Percentiles rank a stretch among this genome's conserved stretches.
Conservation (phyloP, 1,284 basidiomycete genomes). For the Somion occarium region DNA sequence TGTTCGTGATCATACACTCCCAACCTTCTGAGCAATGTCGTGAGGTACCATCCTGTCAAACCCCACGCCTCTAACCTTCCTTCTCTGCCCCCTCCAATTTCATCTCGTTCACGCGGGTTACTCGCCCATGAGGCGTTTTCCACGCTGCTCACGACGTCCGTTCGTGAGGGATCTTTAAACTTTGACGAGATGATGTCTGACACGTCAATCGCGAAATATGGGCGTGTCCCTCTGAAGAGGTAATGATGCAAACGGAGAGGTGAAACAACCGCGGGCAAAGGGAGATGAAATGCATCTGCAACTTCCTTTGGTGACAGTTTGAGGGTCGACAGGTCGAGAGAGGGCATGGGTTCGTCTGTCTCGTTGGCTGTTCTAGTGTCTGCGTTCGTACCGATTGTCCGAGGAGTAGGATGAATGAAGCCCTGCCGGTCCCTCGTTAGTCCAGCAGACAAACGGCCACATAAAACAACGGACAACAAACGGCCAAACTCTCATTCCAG, state of each 20-base stretch:
- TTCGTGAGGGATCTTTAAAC: conserved; percentile 12
- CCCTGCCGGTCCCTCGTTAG: conserved; percentile 39
- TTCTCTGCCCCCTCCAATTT: conserved; percentile 38
- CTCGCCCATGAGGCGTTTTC: conserved; percentile 16
- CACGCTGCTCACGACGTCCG: conserved; percentile 12
- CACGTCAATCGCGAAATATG: conserved; percentile 68
- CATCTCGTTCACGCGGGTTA: conserved; percentile 30
- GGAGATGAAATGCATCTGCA: conserved; percentile 64
- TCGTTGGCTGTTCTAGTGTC: conserved; percentile 15
- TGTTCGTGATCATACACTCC: conserved; percentile 31
- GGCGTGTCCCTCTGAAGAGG: conserved; percentile 46
- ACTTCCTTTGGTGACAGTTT: conserved; percentile 60
- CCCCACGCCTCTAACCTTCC: conserved; percentile 71
- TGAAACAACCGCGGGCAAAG: conserved; percentile 46
- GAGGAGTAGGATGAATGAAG: conserved; percentile 36
- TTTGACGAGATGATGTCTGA: conserved; percentile 47
- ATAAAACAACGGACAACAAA: conserved; percentile 53
- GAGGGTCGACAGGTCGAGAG: conserved; percentile 50
- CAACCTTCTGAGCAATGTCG: conserved; percentile 49
- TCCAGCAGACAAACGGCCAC: not conserved
- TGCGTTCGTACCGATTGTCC: conserved; percentile 1
- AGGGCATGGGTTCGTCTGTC: conserved; percentile 50
- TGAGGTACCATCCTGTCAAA: conserved; percentile 77
- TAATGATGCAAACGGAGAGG: conserved; percentile 43
- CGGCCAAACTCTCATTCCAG: conserved; percentile 66